These are phyloP conservation scores for Fusarium neocosmosporiellum DNA, from an alignment of 2,329 filamentous ascomycete species.

Conservation along the genomic window DNA sequence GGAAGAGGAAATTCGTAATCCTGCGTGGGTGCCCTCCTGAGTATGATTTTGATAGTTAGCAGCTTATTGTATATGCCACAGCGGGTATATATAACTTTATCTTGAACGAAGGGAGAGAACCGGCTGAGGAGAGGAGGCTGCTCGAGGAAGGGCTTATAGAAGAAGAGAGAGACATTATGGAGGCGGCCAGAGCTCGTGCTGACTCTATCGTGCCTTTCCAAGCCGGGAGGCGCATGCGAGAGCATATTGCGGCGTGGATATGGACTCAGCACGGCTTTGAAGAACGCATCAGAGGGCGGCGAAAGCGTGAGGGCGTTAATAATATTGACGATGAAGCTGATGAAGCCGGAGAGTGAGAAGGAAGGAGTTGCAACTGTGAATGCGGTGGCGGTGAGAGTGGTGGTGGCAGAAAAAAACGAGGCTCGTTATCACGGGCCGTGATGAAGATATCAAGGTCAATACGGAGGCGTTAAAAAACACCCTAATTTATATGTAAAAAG, in stretches of 20 bases:
- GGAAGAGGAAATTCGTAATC: background rate
- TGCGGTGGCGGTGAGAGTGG: too few species aligned
- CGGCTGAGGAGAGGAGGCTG: background rate
- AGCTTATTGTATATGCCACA: background rate
- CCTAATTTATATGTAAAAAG: background rate
- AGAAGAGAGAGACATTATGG: background rate
- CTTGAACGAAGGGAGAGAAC: background rate
- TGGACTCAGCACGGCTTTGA: background rate
- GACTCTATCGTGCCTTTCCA: background rate
- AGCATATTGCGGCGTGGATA: background rate
- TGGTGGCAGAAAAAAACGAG: background rate
- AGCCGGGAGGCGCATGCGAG: background rate
- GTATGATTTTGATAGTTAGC: background rate
- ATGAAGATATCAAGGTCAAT: background rate
- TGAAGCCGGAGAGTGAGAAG: background rate
- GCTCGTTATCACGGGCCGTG: background rate
- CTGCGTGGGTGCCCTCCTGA: background rate
- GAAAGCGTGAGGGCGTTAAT: background rate
- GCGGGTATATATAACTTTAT: background rate
- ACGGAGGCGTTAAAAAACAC: background rate
- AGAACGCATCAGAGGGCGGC: background rate
- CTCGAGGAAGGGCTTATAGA: background rate
- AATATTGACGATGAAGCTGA: background rate
- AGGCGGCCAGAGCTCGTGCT: background rate
- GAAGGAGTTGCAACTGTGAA: background rate